Percentiles rank a stretch among this genome's conserved stretches.
These are phyloP conservation scores for Saturnispora zaruensis DNA, from an alignment of 805 yeast genomes.

Conservation along the genomic window DNA sequence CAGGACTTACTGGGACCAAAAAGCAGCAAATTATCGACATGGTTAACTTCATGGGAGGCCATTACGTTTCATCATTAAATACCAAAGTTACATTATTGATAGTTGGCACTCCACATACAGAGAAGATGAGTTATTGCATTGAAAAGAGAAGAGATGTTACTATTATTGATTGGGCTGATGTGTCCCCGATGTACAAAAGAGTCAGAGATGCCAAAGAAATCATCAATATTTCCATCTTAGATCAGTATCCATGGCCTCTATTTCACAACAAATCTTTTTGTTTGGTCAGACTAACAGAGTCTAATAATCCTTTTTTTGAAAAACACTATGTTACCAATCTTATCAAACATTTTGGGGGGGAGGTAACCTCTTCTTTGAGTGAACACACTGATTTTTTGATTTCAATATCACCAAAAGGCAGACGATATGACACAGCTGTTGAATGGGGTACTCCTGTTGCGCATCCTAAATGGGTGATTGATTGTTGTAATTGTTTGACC, in stretches of 20 bases:
- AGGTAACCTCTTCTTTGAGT: conserved; percentile 42
- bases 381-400: conserved; percentile 36
- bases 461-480: conserved; percentile 44
- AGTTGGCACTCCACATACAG: conserved; percentile 50
- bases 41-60: conserved; percentile 52
- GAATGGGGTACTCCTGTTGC: conserved; percentile 46
- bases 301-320: conserved; percentile 18
- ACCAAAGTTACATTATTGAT: conserved; percentile 51
- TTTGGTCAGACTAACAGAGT: conserved; percentile 31
- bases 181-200: conserved; percentile 37
- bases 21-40: conserved; percentile 37
- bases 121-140: conserved; percentile 45
- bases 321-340: conserved; percentile 28
- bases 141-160: conserved; percentile 46
- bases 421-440: conserved; percentile 41
- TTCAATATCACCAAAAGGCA: conserved; percentile 44
- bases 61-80: conserved; percentile 46
- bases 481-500: conserved; percentile 37
- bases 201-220: conserved; percentile 20
- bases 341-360: conserved; percentile 41
- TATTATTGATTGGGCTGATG: conserved; percentile 39
- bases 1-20: conserved; percentile 37
- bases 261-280: conserved; percentile 41
- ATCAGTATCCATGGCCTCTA: conserved; percentile 28
- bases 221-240: conserved; percentile 11